Evolutionary conservation across 495 filamentous ascomycete species (phyloP).

Genomic region (Cryomyces minteri): DNA sequence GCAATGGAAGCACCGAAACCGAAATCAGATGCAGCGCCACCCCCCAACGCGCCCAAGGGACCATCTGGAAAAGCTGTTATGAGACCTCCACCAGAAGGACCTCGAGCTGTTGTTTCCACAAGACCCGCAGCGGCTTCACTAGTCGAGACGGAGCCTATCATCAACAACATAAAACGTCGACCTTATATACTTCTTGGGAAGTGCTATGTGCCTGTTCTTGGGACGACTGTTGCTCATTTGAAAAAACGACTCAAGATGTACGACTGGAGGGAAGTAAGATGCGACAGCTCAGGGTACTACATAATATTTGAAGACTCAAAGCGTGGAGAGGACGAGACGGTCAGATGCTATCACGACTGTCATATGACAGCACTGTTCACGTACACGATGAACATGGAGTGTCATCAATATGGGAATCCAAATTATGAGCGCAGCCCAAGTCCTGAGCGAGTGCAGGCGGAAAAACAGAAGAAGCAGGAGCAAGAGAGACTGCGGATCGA

Average conservation of each 20-base stretch:
- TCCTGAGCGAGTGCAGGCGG: constrained; percentile 29
- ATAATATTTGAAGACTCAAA: constrained; percentile 66
- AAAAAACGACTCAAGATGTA: constrained; percentile 69
- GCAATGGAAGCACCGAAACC: constrained; percentile 3
- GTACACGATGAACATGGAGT: constrained; percentile 85
- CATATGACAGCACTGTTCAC: constrained; percentile 71
- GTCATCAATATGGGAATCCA: constrained; percentile 49
- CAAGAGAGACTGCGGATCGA: constrained; percentile 41
- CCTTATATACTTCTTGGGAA: constrained; percentile 89
- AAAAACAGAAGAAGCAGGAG: constrained; percentile 36
- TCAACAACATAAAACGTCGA: constrained; percentile 50
- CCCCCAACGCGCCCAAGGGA: constrained; percentile 70
- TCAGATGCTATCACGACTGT: constrained; percentile 52
- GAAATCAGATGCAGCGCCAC: constrained; percentile 30
- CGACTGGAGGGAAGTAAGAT: constrained; percentile 55
- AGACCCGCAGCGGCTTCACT: constrained; percentile 26
- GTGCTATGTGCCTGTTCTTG: constrained; percentile 72
- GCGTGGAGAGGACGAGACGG: constrained; percentile 59
- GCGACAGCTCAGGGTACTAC: constrained; percentile 76
- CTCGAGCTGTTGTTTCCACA: constrained; percentile 20
- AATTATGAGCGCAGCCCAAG: constrained; percentile 45
- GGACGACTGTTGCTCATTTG: constrained; percentile 66
- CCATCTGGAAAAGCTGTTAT: constrained; percentile 47
- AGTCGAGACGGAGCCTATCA: constrained; percentile 40
- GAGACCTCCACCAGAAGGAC: constrained; percentile 30